These are phyloP conservation scores for Phytophthora fragariaefolia DNA, from an alignment of 352 stramenopile species.

Conservation along the genomic window DNA sequence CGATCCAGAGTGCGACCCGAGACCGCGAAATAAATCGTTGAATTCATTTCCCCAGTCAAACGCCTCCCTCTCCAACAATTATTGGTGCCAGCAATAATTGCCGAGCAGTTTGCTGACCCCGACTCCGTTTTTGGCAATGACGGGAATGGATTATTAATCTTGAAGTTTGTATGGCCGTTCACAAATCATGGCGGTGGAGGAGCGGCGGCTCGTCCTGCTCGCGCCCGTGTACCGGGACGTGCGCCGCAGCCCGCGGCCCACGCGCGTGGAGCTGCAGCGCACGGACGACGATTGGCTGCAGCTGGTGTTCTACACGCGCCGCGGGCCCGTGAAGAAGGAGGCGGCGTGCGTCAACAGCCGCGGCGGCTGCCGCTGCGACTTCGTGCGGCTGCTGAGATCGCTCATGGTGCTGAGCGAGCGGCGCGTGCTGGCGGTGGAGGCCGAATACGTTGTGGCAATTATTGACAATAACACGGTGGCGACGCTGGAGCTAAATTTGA, in stretches of 20 bases:
- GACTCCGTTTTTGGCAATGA: too few relatives aligned
- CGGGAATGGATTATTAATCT: too few relatives aligned
- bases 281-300: conserved; percentile 39
- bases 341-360: conserved; percentile 49
- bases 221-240: conserved; percentile 36
- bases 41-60: too few relatives aligned
- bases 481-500: conserved; percentile 53
- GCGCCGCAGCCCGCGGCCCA: background rate
- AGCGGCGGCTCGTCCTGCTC: conserved; percentile 31
- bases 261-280: conserved; percentile 33
- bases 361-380: conserved; percentile 50
- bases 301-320: conserved; percentile 38
- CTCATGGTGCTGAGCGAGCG: conserved; percentile 53
- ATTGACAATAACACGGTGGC: conserved; percentile 28
- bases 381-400: conserved; percentile 44
- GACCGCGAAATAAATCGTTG: too few relatives aligned
- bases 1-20: too few relatives aligned
- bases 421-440: conserved; percentile 35
- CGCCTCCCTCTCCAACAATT: too few relatives aligned
- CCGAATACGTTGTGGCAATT: conserved; percentile 43
- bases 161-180: conserved; percentile 18
- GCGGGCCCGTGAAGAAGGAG: conserved; percentile 33
- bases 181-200: conserved; percentile 17
- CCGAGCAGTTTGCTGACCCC: too few relatives aligned
- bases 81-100: too few relatives aligned